Evolutionary conservation across 495 filamentous ascomycete genomes (phyloP).

Genomic region (Hyaloscypha variabilis): DNA sequence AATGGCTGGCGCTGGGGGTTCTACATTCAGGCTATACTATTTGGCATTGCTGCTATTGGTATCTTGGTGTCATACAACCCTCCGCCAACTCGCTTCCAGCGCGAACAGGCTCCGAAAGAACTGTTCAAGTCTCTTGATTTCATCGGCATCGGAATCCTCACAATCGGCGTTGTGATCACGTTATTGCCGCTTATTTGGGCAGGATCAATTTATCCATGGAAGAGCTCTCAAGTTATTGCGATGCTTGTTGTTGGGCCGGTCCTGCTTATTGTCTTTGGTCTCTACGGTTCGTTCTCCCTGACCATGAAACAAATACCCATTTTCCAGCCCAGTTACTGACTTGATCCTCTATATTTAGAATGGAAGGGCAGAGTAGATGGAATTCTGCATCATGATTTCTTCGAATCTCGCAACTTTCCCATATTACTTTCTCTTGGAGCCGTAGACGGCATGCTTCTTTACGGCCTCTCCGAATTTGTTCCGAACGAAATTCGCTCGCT

Average conservation of each 20-base stretch:
- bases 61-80: conserved; percentile 1
- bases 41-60: neutral
- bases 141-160: neutral
- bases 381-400: neutral
- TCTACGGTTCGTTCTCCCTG: neutral
- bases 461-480: neutral
- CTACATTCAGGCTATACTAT: conserved; percentile 2
- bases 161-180: neutral
- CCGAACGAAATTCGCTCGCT: conserved; percentile 1
- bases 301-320: neutral
- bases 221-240: conserved; percentile 1
- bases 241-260: neutral
- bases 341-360: neutral
- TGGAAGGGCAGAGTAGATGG: neutral
- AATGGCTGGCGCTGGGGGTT: conserved; percentile 6
- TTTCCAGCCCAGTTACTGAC: neutral
- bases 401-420: conserved; percentile 1
- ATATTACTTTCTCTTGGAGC: neutral
- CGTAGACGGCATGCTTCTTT: conserved; percentile 10
- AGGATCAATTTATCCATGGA: neutral
- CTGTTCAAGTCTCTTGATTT: neutral
- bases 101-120: neutral
- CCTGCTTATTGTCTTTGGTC: neutral
- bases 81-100: neutral
- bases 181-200: neutral